Conservation (phyloP, 495 filamentous ascomycete species). For the Aspergillus bridgeri region DNA sequence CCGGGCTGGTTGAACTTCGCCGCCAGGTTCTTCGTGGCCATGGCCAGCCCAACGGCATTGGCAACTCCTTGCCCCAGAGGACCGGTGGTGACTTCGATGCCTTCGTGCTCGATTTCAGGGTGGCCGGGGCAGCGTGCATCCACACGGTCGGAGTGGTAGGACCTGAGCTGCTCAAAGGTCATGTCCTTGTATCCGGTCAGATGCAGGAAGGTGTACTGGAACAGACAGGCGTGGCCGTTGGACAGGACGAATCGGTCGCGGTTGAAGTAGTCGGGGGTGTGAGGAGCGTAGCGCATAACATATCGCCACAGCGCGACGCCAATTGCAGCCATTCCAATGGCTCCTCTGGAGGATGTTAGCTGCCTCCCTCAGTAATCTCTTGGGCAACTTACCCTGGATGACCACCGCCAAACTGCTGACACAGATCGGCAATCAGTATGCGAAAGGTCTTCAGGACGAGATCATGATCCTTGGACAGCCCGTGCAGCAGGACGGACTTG, state of each 20-base stretch:
- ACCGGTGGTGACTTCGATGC: constrained; percentile 61
- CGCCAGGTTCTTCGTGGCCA: constrained; percentile 55
- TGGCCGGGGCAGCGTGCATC: constrained; percentile 57
- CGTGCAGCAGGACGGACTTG: constrained; percentile 20
- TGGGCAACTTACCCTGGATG: constrained; percentile 48
- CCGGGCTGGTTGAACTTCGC: constrained; percentile 51
- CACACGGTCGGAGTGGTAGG: constrained; percentile 52
- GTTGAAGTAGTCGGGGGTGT: constrained; percentile 47
- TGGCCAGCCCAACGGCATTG: constrained; percentile 58
- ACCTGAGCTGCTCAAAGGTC: constrained; percentile 57
- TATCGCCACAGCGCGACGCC: constrained; percentile 52
- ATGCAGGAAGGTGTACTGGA: constrained; percentile 57
- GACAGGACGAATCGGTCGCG: constrained; percentile 53
- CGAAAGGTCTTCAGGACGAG: constrained; percentile 50
- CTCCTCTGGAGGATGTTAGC: constrained; percentile 29
- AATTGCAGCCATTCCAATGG: constrained; percentile 56
- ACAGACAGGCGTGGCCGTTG: constrained; percentile 59
- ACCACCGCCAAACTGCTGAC: constrained; percentile 56
- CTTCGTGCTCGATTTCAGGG: constrained; percentile 58
- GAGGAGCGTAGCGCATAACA: constrained; percentile 48
- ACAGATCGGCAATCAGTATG: constrained; percentile 55
- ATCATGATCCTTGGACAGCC: constrained; percentile 37
- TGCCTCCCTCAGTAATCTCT: background rate
- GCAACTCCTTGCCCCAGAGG: constrained; percentile 59
- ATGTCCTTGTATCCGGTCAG: constrained; percentile 56